Percentiles rank a stretch among this genome's conserved stretches.
These are phyloP conservation scores for Pleurotus platypus DNA, from an alignment of 768 basidiomycete species.

Conservation along the genomic window DNA sequence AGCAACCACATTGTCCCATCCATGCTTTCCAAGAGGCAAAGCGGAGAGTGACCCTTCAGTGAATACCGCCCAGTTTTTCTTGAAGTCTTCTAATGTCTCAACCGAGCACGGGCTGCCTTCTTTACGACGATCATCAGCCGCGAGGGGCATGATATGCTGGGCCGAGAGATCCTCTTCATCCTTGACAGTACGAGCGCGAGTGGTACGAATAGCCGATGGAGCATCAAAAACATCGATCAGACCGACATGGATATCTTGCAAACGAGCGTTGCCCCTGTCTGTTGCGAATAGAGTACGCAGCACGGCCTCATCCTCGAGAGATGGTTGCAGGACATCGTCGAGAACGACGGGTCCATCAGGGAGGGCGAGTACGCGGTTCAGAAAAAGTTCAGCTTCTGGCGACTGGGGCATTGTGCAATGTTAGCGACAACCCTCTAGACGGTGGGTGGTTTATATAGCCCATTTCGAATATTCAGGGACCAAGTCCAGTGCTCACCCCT, in stretches of 20 bases:
- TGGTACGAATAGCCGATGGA: conserved; percentile 42
- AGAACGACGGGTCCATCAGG: conserved; percentile 31
- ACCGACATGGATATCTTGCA: conserved; percentile 48
- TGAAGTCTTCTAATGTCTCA: conserved; percentile 50
- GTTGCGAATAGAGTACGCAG: conserved; percentile 54
- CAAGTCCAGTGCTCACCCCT: not conserved
- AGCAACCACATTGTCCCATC: conserved; percentile 60
- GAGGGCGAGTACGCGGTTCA: conserved; percentile 17
- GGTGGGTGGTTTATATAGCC: not conserved
- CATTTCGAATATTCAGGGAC: not conserved
- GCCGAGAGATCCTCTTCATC: conserved; percentile 40
- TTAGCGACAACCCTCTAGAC: not conserved
- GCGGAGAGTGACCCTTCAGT: conserved; percentile 60
- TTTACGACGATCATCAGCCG: conserved; percentile 36
- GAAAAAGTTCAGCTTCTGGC: conserved; percentile 20
- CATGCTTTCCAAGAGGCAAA: conserved; percentile 31
- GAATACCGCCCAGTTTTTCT: conserved; percentile 62
- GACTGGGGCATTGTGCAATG: conserved; percentile 16
- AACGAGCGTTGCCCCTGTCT: conserved; percentile 40
- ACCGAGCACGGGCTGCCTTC: conserved; percentile 51
- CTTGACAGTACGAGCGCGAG: conserved; percentile 44
- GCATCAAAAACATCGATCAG: conserved; percentile 59
- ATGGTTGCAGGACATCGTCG: conserved; percentile 44
- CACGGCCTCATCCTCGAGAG: conserved; percentile 53
- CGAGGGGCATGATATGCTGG: conserved; percentile 54